A percentile compares a stretch with the other conserved stretches of the same genome.
Conservation (phyloP, 148 eudicot genomes). For the Persicaria tinctoria region DNA sequence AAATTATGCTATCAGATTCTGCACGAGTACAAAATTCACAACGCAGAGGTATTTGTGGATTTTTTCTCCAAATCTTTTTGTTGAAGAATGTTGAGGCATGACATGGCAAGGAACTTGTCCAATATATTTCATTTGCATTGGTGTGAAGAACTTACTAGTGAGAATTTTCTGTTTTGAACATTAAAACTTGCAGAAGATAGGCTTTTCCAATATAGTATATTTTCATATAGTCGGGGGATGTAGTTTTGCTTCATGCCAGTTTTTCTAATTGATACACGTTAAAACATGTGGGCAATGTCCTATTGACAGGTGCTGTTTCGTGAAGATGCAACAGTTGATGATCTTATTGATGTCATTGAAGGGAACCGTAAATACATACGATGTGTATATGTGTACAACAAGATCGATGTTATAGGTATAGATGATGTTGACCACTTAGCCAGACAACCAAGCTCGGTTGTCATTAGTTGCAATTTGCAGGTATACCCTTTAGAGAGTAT, state of each 20-base stretch:
- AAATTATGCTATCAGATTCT: conserved; percentile 98
- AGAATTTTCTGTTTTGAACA: neutral
- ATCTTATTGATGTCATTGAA: conserved; percentile 96
- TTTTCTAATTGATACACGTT: neutral
- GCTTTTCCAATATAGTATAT: neutral
- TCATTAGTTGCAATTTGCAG: conserved; percentile 92
- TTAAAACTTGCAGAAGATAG: neutral
- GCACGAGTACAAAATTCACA: conserved; percentile 96
- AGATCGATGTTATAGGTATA: conserved; percentile 97
- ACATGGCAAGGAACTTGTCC: neutral
- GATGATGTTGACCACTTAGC: conserved; percentile 98
- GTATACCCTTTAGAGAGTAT: conserved; percentile 22
- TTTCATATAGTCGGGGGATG: neutral
- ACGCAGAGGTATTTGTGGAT: conserved; percentile 68
- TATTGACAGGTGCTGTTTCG: conserved; percentile 73
- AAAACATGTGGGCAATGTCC: neutral
- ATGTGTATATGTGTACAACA: conserved; percentile 97
- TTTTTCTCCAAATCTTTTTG: neutral
- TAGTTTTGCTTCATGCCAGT: neutral
- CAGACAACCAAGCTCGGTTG: conserved; percentile 85
- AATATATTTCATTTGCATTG: neutral
- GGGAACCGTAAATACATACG: conserved; percentile 98
- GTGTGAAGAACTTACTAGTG: neutral
- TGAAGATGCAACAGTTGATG: conserved; percentile 99
- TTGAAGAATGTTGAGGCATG: neutral